Evolutionary conservation across 1,284 basidiomycete genomes (phyloP), one percentile per base, ranked within the genome.

Genomic region (Apiotrichum veenhuisii): DNA sequence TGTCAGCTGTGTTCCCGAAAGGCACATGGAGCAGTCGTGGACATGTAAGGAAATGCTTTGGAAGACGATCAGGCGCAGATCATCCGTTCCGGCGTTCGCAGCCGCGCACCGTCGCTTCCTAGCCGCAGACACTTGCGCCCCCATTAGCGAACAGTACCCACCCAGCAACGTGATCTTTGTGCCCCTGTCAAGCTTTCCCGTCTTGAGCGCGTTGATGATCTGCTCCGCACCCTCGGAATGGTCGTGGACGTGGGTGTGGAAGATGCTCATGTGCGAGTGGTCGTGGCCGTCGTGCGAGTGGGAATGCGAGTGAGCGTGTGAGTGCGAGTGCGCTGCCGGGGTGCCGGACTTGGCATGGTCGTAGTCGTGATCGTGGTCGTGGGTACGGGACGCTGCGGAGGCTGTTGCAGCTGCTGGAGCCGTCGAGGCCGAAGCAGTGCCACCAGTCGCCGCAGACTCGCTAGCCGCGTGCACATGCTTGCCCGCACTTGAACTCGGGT

Each of bases 101-200:
- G n/a, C n/a, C n/a, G n/a, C n/a, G n/a, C n/a, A n/a, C n/a, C n/a
- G n/a, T n/a, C n/a, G n/a, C n/a, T n/a, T n/a, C n/a, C n/a, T n/a
- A n/a, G n/a, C n/a, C n/a, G n/a, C n/a, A n/a, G n/a, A n/a, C n/a
- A n/a, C n/a, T n/a, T n/a, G n/a, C n/a, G n/a, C n/a, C n/a, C n/a
- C n/a, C n/a, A n/a, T n/a, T 14, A 9, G 18, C 46, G 15, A 23
- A 12, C 10, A 44, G 26, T 1, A 63, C 70, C 43, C 41, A 73
- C 73, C 76, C 14, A 94, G 78, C 50, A 95, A 78, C 2, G 91
- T 94, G 64, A 94, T 89, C 64, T 82, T 83, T 61, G 86, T 90
- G 17, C 91, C 91, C 66, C 85, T 80, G 75, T 94, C 91, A 43
- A 86, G 86, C 84, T 80, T 79, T 43, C 87, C 86, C 61, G 84